Base-by-base conservation (phyloP, 1,284 basidiomycete species). In the Moesziomyces antarcticus region DNA sequence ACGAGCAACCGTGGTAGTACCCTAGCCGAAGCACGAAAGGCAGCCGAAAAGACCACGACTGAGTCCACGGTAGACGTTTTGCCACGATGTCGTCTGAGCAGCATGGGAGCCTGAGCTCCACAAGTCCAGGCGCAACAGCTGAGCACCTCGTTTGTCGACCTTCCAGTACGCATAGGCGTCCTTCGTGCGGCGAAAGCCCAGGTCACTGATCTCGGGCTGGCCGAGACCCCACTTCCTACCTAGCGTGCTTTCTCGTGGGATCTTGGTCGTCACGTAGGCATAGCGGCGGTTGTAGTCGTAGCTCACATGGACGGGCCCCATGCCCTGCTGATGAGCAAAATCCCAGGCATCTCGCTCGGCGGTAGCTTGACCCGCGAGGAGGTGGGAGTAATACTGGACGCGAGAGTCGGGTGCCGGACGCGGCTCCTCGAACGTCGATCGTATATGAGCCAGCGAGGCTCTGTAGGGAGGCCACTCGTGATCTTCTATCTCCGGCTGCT, bases 101-200 rank as follows among this genome's bases (percentile, higher is more conserved):
- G 37, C n/a, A n/a, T 41, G 5, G 0, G 45, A 44, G 2, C 53
- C 45, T 42, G 13, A 0, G 11, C 44, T 37, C 53, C 53, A 55
- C 1, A 10, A 18, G 18, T 55, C 53, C 7, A 55, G n/a, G 4
- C 35, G 18, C 20, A 48, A 35, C 1, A 55, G 25, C 45, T 41
- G 37, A 37, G 20, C 35, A 10, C 37, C 16, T 13, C 41, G 30
- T 40, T 33, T 18, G 3, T 30, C 30, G 53, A 55, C 41, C 16
- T 42, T 35, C 53, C 45, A 55, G 25, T 42, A 22, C 0, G 53
- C 53, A 14, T 48, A 47, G 20, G 24, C 45, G 16, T 48, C 53
- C 42, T 22, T 42, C 2, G 22, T 5, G 6, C 37, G 37, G 14
- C 37, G 14, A 18, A 14, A 18, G 16, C 16, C 37, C 37, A 8